Evolutionary conservation across 129 eudicot species (phyloP).

Genomic region (Centaurea solstitialis): DNA sequence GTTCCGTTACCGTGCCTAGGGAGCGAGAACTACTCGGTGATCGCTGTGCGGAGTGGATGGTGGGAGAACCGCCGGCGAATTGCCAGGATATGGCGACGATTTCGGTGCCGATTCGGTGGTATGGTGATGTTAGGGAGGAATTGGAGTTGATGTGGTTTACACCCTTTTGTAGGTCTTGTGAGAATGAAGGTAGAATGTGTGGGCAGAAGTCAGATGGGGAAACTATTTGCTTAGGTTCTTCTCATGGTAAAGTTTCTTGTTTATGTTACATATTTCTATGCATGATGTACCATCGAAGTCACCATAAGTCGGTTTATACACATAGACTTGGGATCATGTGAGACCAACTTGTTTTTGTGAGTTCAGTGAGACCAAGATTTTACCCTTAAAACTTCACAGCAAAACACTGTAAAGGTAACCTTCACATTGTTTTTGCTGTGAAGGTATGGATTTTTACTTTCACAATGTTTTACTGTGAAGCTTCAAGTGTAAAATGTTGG

Average conservation of each 20-base stretch:
- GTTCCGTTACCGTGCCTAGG: slow-evolving; percentile 37
- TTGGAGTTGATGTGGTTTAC: slow-evolving; percentile 49
- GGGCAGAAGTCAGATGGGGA: slow-evolving; percentile 34
- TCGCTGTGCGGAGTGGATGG: slow-evolving; percentile 25
- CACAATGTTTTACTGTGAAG: too few species aligned
- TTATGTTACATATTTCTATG: too few species aligned
- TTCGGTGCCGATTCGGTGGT: slow-evolving; percentile 34
- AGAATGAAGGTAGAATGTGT: slow-evolving; percentile 47
- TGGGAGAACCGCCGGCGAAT: slow-evolving; percentile 16
- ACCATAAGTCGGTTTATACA: background rate
- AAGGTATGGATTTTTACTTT: too few species aligned
- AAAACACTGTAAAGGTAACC: too few species aligned
- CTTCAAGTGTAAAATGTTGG: too few species aligned
- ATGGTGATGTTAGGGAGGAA: slow-evolving; percentile 20
- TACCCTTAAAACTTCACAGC: too few species aligned
- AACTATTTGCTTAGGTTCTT: slow-evolving; percentile 11
- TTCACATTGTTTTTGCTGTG: too few species aligned
- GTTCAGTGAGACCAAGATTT: too few species aligned
- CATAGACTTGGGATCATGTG: too few species aligned
- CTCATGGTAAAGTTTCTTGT: slow-evolving; percentile 1
- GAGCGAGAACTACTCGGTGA: slow-evolving; percentile 32
- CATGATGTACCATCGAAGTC: background rate
- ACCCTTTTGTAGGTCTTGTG: slow-evolving; percentile 54
- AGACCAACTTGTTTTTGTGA: too few species aligned
- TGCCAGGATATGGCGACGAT: slow-evolving; percentile 35